These are phyloP conservation scores for Apiotrichum gamsii DNA, from an alignment of 1,284 basidiomycete species.

Conservation along the genomic window DNA sequence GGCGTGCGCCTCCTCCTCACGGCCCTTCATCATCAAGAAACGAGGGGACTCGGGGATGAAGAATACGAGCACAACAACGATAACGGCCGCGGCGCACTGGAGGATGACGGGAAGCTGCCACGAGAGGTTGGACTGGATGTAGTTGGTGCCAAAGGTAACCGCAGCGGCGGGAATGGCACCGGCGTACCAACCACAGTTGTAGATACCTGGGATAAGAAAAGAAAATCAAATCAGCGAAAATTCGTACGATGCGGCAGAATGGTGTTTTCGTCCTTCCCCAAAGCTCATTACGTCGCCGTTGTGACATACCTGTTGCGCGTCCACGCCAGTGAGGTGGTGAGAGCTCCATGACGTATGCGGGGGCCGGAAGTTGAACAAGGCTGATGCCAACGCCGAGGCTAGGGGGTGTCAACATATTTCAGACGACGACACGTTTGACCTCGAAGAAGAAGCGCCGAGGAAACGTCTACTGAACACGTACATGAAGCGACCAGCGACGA, in stretches of 20 bases:
- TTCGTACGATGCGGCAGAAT: no score
- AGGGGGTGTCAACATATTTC: no score
- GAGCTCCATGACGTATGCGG: constrained; percentile 53
- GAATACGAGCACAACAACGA: constrained; percentile 10
- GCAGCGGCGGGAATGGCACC: constrained; percentile 21
- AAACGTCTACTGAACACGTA: no score
- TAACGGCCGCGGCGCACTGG: constrained; percentile 17
- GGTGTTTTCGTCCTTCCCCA: no score
- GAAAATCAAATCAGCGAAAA: no score
- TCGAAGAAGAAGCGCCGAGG: no score
- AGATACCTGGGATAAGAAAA: constrained; percentile 51
- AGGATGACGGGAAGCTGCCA: constrained; percentile 31
- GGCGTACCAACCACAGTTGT: constrained; percentile 44
- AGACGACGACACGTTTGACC: no score
- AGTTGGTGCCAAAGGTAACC: constrained; percentile 9
- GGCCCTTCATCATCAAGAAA: constrained; percentile 23
- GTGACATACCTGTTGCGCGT: no score
- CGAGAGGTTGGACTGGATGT: constrained; percentile 19
- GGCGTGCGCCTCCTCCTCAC: constrained; percentile 60
- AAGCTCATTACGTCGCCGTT: no score
- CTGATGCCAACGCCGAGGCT: constrained; percentile 50
- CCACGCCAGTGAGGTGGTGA: constrained; percentile 60
- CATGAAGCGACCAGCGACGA: constrained; percentile 52
- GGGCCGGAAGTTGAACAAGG: constrained; percentile 51
- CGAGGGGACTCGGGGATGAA: constrained; percentile 29